A percentile compares a stretch with the other conserved stretches of the same genome.
Evolutionary conservation across 1,284 basidiomycete genomes (phyloP).

Genomic region (Gomphus bonarii): DNA sequence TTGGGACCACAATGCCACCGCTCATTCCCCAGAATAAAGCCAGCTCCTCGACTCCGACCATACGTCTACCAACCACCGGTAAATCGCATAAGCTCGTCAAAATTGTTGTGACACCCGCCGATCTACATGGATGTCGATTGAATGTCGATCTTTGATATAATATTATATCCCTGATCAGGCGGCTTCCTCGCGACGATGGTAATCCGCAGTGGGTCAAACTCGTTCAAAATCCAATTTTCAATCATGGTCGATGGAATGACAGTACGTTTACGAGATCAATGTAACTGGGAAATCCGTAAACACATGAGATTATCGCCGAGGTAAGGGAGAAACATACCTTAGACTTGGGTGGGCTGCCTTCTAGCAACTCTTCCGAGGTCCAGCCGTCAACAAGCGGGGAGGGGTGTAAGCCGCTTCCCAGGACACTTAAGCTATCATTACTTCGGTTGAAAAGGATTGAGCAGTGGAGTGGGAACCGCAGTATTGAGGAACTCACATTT

Average conservation of each 20-base stretch:
- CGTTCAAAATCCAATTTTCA: not conserved
- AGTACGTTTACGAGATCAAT: not conserved
- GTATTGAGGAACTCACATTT: not conserved
- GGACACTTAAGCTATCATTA: no score
- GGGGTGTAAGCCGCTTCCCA: not conserved
- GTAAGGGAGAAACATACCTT: not conserved
- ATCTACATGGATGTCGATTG: no score
- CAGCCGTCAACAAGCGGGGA: not conserved
- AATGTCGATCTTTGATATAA: no score
- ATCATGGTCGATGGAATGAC: not conserved
- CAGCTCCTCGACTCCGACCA: no score
- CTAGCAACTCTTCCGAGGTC: not conserved
- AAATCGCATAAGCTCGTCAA: no score
- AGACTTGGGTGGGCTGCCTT: not conserved
- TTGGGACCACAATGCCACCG: not conserved
- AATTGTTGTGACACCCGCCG: no score
- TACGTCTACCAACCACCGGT: no score
- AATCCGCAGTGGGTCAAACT: not conserved
- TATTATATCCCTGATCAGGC: not conserved
- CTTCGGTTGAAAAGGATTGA: not conserved
- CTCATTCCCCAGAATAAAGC: no score
- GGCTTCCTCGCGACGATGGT: not conserved
- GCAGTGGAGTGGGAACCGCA: not conserved
- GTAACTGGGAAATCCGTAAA: not conserved
- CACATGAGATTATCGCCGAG: not conserved